phyloP scores from a whole-genome alignment of 176 grass and related monocot species.

The Tillandsia fasciculata region DNA sequence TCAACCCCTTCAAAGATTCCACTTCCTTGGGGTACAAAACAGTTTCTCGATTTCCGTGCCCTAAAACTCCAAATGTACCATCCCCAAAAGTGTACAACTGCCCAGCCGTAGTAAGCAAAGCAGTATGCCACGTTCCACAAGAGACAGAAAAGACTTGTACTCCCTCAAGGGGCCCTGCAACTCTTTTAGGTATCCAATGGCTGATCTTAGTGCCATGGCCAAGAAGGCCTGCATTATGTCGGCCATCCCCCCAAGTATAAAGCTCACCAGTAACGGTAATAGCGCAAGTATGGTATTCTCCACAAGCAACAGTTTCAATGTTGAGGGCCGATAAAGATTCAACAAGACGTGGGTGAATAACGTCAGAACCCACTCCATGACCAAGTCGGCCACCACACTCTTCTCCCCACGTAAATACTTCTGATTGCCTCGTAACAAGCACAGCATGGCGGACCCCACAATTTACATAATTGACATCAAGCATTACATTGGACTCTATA shows the following conservation, averaged over 20 bases:
- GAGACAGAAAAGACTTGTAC: constrained; percentile 77
- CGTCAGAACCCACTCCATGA: constrained; percentile 60
- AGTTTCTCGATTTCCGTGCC: constrained; percentile 77
- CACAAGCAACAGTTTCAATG: constrained; percentile 70
- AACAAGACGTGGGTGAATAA: constrained; percentile 57
- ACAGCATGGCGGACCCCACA: constrained; percentile 88
- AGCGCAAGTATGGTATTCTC: constrained; percentile 94
- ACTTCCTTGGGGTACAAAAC: constrained; percentile 71
- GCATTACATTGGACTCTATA: constrained; percentile 90
- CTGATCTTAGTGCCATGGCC: constrained; percentile 86
- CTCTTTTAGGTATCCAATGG: constrained; percentile 96
- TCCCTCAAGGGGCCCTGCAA: constrained; percentile 75
- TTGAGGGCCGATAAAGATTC: constrained; percentile 67
- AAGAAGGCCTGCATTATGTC: constrained; percentile 83
- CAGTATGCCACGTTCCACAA: constrained; percentile 95
- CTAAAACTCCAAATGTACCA: constrained; percentile 87
- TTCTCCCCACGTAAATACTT: constrained; percentile 96
- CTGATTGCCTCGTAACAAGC: constrained; percentile 70
- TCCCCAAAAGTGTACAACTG: constrained; percentile 93
- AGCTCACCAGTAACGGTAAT: constrained; percentile 65
- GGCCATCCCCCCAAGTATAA: constrained; percentile 98
- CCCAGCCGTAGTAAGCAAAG: constrained; percentile 61
- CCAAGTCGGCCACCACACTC: constrained; percentile 79
- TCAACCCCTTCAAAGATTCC: constrained; percentile 74
- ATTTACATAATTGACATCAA: constrained; percentile 75